These are phyloP conservation scores for Albifimbria verrucaria DNA, from an alignment of 2,329 filamentous ascomycete species.

Conservation along the genomic window DNA sequence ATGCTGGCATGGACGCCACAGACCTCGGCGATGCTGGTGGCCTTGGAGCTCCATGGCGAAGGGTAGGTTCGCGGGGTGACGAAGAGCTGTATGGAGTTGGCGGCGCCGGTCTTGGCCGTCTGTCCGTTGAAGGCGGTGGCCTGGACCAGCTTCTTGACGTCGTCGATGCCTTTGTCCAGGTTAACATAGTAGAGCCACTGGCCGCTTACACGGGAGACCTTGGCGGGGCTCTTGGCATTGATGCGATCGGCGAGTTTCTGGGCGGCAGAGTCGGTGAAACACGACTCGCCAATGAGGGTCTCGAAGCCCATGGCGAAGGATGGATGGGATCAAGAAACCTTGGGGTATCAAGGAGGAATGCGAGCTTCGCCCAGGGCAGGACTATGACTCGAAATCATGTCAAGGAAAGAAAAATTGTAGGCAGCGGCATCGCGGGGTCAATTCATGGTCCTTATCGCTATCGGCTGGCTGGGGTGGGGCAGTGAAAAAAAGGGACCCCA, in stretches of 20 bases:
- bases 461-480: not conserved
- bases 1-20: slow-evolving; percentile 72
- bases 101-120: slow-evolving; percentile 26
- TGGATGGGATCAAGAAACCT: not conserved
- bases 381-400: not conserved
- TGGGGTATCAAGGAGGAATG: not conserved
- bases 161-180: slow-evolving; percentile 46
- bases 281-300: slow-evolving; percentile 40
- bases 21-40: slow-evolving; percentile 88
- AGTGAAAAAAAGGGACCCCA: not conserved
- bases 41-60: slow-evolving; percentile 96
- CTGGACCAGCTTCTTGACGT: slow-evolving; percentile 44
- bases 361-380: not conserved
- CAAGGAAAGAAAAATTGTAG: not conserved
- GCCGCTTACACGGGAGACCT: slow-evolving; percentile 47
- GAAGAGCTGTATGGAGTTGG: slow-evolving; percentile 60
- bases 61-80: slow-evolving; percentile 74
- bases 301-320: slow-evolving; percentile 29
- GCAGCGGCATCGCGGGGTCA: not conserved
- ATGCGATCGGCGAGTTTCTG: slow-evolving; percentile 42
- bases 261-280: slow-evolving; percentile 45
- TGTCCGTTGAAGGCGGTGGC: slow-evolving; percentile 28
- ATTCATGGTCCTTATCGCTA: not conserved
- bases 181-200: slow-evolving; percentile 67
- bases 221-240: slow-evolving; percentile 38